Conservation (phyloP, 306 rosid species). For the Carpinus viminea region DNA sequence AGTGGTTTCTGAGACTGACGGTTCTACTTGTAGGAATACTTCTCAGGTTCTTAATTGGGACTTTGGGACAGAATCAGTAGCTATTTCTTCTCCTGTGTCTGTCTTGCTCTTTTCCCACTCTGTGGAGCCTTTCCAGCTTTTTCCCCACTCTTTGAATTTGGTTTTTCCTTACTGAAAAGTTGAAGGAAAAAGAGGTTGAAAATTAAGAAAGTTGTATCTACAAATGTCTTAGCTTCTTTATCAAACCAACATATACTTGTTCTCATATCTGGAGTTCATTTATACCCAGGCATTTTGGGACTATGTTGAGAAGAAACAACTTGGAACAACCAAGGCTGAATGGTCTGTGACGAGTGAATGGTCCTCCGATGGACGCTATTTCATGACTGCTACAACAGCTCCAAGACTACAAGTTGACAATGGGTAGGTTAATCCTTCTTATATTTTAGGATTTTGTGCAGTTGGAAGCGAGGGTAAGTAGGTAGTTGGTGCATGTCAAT, state of each 20-base stretch:
- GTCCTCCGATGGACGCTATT: constrained; percentile 92
- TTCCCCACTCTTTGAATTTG: background rate
- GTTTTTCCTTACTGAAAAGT: background rate
- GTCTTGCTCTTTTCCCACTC: background rate
- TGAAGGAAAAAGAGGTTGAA: constrained; percentile 4
- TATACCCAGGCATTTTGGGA: constrained; percentile 87
- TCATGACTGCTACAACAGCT: constrained; percentile 98
- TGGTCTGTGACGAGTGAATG: constrained; percentile 96
- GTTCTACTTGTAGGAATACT: background rate
- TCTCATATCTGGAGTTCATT: constrained; percentile 19
- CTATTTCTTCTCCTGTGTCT: background rate
- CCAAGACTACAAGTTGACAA: constrained; percentile 97
- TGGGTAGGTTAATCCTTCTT: constrained; percentile 53
- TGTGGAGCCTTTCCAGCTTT: background rate
- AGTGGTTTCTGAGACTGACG: background rate
- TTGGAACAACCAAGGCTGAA: constrained; percentile 74
- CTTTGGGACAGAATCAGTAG: background rate
- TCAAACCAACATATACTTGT: background rate
- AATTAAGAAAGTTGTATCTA: background rate
- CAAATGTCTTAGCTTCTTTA: too few relatives aligned
- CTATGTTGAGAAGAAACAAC: constrained; percentile 63
- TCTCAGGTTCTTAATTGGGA: background rate
- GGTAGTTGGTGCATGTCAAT: background rate
- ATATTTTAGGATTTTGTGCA: background rate
- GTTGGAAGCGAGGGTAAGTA: background rate